These are phyloP conservation scores for Fagus sylvatica DNA, from an alignment of 306 rosid genomes.

Conservation along the genomic window DNA sequence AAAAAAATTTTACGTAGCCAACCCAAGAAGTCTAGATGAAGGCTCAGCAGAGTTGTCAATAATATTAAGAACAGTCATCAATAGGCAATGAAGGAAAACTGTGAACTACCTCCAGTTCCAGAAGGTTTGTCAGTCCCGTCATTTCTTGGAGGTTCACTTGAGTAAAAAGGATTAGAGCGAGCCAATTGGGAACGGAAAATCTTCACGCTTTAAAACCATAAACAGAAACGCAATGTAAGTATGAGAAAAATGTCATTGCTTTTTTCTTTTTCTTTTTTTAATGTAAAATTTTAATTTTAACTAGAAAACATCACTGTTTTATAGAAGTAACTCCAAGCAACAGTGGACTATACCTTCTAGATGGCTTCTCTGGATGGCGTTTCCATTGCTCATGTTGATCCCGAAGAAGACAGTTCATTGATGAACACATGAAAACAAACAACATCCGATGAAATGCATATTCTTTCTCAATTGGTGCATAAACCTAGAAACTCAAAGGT, in stretches of 20 bases:
- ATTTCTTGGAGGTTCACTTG: constrained; percentile 50
- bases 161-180: constrained; percentile 66
- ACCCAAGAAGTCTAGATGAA: background rate
- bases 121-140: constrained; percentile 50
- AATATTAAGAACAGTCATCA: background rate
- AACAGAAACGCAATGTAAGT: constrained; percentile 25
- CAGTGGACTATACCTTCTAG: constrained; percentile 54
- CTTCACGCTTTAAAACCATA: constrained; percentile 68
- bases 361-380: constrained; percentile 48
- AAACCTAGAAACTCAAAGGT: constrained; percentile 47
- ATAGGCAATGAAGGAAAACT: background rate
- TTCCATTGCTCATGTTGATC: constrained; percentile 92
- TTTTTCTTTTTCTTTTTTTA: background rate
- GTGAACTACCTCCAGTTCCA: constrained; percentile 54
- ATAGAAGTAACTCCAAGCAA: background rate
- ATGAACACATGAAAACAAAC: constrained; percentile 81
- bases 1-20: background rate
- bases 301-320: background rate
- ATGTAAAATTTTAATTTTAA: background rate
- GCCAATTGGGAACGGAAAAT: constrained; percentile 80
- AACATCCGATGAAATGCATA: constrained; percentile 74
- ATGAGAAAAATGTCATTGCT: background rate
- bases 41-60: background rate
- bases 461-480: constrained; percentile 68
- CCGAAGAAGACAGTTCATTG: constrained; percentile 75